Base-by-base conservation (phyloP, 2,329 filamentous ascomycete species). In the Stemphylium beticola region DNA sequence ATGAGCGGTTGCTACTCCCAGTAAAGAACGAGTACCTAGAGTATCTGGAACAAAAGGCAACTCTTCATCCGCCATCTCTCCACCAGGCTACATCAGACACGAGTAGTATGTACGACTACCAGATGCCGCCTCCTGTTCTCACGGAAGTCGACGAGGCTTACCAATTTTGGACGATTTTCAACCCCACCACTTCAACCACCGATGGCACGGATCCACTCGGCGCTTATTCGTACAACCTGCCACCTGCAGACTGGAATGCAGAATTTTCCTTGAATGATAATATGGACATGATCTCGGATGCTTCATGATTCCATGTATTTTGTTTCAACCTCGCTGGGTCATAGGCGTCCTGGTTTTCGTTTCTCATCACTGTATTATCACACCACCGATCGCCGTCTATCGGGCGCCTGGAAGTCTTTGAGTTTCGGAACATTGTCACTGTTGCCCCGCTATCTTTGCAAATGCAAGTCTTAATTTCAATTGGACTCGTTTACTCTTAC, bases 21-120 rank as follows among this genome's bases (percentile, higher is more conserved):
- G 60, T 71, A 20, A 73, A 68, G 52, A 68, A 71, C 26, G 72
- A 74, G 15, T 75, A 74, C 41, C 37, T 61, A 8, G 71, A 74
- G 8, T 71, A 72, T 38, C 50, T 74, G 33, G 57, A 62, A 3
- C 66, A 68, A n/a, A 72, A 69, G 43, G 55, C 62, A n/a, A 67
- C 47, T n/a, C 48, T 64, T 15, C 49, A 55, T 12, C 58, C 62
- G 10, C 52, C 60, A 24, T 40, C 52, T 14, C 53, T 55, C 9
- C 58, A 48, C 1, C 44, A 54, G 14, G 45, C 43, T 37, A 17
- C 42, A 18, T 48, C 54, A 7, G 56, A 55, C 22, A 17, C 56
- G 18, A 29, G 49, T 39, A 59, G 44, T 9, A 42, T 61, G 24
- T 65, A 66, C 41, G 53, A 38, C 9, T 66, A 63, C 18, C 44